Percentiles rank a stretch among this genome's conserved stretches.
These are phyloP conservation scores for Elymus sibiricus DNA, from an alignment of 176 grass and related monocot species.

Conservation along the genomic window DNA sequence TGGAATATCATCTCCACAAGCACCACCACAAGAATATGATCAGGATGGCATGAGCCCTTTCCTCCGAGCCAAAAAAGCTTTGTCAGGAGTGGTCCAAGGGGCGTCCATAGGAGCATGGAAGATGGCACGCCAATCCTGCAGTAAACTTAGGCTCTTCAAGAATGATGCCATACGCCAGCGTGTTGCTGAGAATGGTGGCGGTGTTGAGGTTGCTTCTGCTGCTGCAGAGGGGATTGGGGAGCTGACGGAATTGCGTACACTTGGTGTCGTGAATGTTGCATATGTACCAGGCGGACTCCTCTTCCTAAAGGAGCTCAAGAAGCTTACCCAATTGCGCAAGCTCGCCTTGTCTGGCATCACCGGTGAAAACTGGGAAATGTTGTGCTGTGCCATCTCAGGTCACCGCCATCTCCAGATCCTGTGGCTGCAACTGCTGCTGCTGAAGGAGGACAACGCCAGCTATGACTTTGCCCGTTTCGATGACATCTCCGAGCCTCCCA, in stretches of 20 bases:
- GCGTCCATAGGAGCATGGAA: not conserved
- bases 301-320: not conserved
- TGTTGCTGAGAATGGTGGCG: not conserved
- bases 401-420: not conserved
- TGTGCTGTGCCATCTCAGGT: not conserved
- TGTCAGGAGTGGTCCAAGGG: too few relatives aligned
- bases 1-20: not conserved
- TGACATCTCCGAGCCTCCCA: not conserved
- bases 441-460: not conserved
- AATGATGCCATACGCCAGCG: not conserved
- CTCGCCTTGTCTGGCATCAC: not conserved
- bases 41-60: not conserved
- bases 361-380: not conserved
- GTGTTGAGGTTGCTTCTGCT: not conserved
- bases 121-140: not conserved
- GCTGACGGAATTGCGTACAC: not conserved
- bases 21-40: not conserved
- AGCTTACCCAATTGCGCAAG: not conserved
- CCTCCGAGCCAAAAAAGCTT: not conserved
- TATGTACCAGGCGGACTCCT: accelerated
- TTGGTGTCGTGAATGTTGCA: not conserved
- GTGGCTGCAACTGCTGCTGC: not conserved
- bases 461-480: not conserved
- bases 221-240: not conserved
- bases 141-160: not conserved